These are phyloP conservation scores for Tetradesmus lagerheimii DNA, from an alignment of 139 green algal genomes.

Conservation along the genomic window DNA sequence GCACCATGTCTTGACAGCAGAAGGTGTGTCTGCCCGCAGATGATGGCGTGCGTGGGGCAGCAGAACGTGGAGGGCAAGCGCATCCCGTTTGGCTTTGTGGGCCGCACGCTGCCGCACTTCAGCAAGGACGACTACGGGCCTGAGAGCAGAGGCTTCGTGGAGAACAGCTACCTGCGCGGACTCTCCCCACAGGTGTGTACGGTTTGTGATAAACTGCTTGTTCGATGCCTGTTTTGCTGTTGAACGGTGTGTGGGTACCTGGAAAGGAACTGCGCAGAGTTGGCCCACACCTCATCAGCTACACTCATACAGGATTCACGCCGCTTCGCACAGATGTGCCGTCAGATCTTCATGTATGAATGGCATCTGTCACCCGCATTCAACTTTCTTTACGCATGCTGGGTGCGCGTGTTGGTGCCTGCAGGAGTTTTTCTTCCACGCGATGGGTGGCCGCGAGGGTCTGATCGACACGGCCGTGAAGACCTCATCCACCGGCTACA, in stretches of 20 bases:
- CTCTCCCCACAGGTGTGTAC: conserved; percentile 86
- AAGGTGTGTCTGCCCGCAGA: conserved; percentile 60
- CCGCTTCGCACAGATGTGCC: no score
- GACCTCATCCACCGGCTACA: conserved; percentile 93
- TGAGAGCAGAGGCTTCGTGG: conserved; percentile 97
- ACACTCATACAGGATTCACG: no score
- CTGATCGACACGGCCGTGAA: conserved; percentile 99
- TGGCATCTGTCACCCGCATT: no score
- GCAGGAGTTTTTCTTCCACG: conserved; percentile 99
- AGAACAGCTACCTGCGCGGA: conserved; percentile 97
- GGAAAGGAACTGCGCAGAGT: no score
- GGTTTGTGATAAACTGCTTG: neutral
- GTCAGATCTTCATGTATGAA: no score
- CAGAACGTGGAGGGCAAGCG: conserved; percentile 99
- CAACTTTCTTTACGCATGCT: no score
- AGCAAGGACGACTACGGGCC: conserved; percentile 96
- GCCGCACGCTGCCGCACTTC: conserved; percentile 95
- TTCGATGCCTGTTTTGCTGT: neutral
- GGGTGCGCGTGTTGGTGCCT: neutral
- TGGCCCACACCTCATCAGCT: no score
- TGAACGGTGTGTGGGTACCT: neutral
- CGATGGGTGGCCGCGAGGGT: conserved; percentile 99
- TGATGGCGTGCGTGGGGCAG: conserved; percentile 99
- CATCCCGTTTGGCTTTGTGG: conserved; percentile 96
- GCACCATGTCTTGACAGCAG: neutral